Evolutionary conservation across 805 yeast species (phyloP).

Genomic region (Saccharomycopsis lassenensis): DNA sequence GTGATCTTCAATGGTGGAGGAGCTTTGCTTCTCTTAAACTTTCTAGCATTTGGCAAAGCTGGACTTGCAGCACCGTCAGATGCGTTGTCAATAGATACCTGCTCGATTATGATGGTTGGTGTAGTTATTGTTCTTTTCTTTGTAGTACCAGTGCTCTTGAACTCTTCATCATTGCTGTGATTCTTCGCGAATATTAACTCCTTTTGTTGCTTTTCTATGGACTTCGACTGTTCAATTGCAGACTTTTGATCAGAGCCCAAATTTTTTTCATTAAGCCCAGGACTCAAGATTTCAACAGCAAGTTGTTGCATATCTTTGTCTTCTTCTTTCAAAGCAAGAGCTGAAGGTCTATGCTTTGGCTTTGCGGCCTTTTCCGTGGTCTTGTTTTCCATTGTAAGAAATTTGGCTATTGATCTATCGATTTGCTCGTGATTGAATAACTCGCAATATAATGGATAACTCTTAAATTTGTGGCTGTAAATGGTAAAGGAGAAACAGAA

Average conservation of each 20-base stretch:
- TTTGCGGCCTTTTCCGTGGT: conserved; percentile 2
- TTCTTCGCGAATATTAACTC: conserved; percentile 15
- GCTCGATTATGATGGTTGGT: conserved; percentile 17
- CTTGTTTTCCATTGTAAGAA: not conserved
- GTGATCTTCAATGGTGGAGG: conserved; percentile 25
- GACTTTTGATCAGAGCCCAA: conserved; percentile 11
- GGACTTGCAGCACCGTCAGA: conserved; percentile 1
- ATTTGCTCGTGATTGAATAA: not conserved
- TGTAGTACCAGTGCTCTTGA: not conserved
- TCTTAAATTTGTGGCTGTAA: no score
- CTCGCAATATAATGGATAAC: not conserved
- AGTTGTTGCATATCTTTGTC: conserved; percentile 13
- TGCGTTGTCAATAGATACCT: conserved; percentile 7
- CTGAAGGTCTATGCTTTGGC: conserved; percentile 17
- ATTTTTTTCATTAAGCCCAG: conserved; percentile 11
- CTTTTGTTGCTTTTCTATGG: conserved; percentile 16
- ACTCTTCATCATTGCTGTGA: not conserved
- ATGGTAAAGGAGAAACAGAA: no score
- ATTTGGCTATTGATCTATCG: not conserved
- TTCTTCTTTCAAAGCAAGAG: conserved; percentile 11
- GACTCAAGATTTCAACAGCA: conserved; percentile 17
- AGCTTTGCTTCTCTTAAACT: conserved; percentile 22
- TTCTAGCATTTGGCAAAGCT: conserved; percentile 20
- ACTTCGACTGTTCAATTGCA: conserved; percentile 12
- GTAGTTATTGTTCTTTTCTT: conserved; percentile 8